phyloP scores from a whole-genome alignment of 1,284 basidiomycete species.

The Rhodotorula sp. region DNA sequence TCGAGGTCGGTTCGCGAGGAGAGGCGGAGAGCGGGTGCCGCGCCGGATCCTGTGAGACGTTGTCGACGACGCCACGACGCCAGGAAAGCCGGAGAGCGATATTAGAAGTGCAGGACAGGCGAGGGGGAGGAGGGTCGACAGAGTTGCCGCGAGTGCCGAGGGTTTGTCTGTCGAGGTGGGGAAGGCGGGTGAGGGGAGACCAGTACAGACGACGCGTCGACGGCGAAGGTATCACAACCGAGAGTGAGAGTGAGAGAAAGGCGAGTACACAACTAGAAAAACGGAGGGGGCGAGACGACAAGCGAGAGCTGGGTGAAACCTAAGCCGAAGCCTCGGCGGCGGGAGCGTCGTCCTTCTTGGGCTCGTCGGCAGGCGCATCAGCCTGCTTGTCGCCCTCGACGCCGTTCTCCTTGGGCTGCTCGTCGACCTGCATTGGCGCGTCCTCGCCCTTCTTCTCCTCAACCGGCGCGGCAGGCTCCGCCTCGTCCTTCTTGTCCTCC shows the following conservation, averaged over 20 bases:
- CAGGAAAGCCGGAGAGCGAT: not conserved
- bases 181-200: too few species aligned
- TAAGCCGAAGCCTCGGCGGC: constrained; percentile 16
- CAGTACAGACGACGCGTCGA: constrained; percentile 5
- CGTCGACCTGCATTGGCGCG: constrained; percentile 11
- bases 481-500: constrained; percentile 14
- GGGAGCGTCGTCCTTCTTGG: constrained; percentile 17
- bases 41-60: not conserved
- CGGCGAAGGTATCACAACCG: constrained; percentile 5
- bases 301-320: not conserved
- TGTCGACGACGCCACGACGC: not conserved
- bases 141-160: not conserved
- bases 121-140: not conserved
- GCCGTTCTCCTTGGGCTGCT: constrained; percentile 14
- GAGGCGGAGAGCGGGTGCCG: not conserved
- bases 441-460: constrained; percentile 16
- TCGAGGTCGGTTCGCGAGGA: not conserved
- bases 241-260: not conserved
- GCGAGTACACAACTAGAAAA: constrained; percentile 5
- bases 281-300: not conserved
- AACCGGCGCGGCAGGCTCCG: not conserved
- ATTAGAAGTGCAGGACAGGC: not conserved
- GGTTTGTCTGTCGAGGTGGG: not conserved
- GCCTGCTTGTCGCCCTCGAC: constrained; percentile 8
- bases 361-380: constrained; percentile 31